Evolutionary conservation across 1,284 basidiomycete genomes (phyloP).

Genomic region (Moesziomyces sp.): DNA sequence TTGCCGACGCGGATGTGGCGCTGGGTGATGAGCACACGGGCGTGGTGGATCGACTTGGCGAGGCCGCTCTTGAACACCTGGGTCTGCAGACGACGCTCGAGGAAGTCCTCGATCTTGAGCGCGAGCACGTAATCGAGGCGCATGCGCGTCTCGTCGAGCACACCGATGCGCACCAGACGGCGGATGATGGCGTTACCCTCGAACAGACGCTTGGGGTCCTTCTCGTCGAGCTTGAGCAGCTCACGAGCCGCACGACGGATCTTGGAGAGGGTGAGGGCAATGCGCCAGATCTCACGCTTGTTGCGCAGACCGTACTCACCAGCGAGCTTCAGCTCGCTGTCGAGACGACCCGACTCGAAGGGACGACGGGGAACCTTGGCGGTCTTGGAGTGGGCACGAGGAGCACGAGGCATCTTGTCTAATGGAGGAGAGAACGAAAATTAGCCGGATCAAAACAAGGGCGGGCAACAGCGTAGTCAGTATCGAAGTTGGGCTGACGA

Average conservation of each 20-base stretch:
- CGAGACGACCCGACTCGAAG: constrained; percentile 97
- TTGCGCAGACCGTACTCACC: constrained; percentile 99
- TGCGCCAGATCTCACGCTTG: constrained; percentile 99
- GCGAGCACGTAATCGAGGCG: constrained; percentile 90
- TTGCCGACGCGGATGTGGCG: constrained; percentile 98
- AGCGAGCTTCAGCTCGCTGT: constrained; percentile 99
- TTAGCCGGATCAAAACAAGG: constrained; percentile 29
- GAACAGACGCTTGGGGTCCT: constrained; percentile 99
- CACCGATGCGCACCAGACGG: constrained; percentile 98
- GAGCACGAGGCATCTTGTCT: constrained; percentile 64
- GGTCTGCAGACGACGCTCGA: constrained; percentile 98
- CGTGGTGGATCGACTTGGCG: constrained; percentile 98
- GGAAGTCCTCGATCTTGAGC: constrained; percentile 99
- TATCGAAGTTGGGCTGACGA: constrained; percentile 20
- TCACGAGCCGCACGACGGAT: constrained; percentile 99
- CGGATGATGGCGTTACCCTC: constrained; percentile 99
- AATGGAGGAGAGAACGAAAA: background rate
- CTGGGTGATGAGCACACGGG: constrained; percentile 96
- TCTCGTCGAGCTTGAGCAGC: constrained; percentile 99
- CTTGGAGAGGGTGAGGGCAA: constrained; percentile 94
- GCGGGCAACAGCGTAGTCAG: constrained; percentile 46
- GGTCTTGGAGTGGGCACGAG: constrained; percentile 67
- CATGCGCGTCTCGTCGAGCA: constrained; percentile 99
- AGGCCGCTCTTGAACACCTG: constrained; percentile 99
- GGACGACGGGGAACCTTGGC: constrained; percentile 89